Evolutionary conservation across 2,329 filamentous ascomycete genomes (phyloP).

Genomic region (Talaromyces sp.): DNA sequence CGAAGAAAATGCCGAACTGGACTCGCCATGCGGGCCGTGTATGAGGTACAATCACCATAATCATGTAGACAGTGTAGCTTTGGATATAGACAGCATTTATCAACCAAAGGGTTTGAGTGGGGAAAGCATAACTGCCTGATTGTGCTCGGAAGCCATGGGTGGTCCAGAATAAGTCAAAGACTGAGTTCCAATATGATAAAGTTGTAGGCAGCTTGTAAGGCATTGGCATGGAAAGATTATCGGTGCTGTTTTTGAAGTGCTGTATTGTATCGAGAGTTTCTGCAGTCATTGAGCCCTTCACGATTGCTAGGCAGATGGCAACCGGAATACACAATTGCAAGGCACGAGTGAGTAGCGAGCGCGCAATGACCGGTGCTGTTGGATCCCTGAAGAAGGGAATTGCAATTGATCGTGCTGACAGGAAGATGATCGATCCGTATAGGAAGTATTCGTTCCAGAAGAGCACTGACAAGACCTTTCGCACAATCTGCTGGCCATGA

Average conservation of each 20-base stretch:
- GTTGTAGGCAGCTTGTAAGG: slow-evolving; percentile 37
- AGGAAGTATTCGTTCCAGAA: slow-evolving; percentile 47
- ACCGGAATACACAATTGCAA: slow-evolving; percentile 44
- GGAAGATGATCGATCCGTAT: slow-evolving; percentile 45
- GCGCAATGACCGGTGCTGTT: slow-evolving; percentile 33
- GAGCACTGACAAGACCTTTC: slow-evolving; percentile 45
- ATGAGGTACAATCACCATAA: slow-evolving; percentile 47
- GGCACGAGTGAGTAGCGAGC: slow-evolving; percentile 41
- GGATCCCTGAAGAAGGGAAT: slow-evolving; percentile 42
- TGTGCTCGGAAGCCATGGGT: slow-evolving; percentile 37
- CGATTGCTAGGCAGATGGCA: slow-evolving; percentile 40
- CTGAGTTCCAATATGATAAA: slow-evolving; percentile 44
- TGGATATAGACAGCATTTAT: slow-evolving; percentile 46
- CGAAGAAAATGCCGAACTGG: slow-evolving; percentile 38
- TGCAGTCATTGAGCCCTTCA: slow-evolving; percentile 25
- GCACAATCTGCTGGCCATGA: slow-evolving; percentile 40
- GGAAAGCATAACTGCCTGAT: slow-evolving; percentile 43
- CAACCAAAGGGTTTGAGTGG: slow-evolving; percentile 46
- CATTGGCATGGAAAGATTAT: slow-evolving; percentile 37
- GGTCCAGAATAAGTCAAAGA: slow-evolving; percentile 48
- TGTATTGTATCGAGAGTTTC: slow-evolving; percentile 31
- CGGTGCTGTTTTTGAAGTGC: slow-evolving; percentile 12
- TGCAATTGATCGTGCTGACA: slow-evolving; percentile 43
- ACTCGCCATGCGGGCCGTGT: slow-evolving; percentile 33
- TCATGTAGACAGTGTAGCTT: slow-evolving; percentile 48